Evolutionary conservation across 2,329 filamentous ascomycete genomes (phyloP).

Genomic region (Phaeosphaeria sp.): DNA sequence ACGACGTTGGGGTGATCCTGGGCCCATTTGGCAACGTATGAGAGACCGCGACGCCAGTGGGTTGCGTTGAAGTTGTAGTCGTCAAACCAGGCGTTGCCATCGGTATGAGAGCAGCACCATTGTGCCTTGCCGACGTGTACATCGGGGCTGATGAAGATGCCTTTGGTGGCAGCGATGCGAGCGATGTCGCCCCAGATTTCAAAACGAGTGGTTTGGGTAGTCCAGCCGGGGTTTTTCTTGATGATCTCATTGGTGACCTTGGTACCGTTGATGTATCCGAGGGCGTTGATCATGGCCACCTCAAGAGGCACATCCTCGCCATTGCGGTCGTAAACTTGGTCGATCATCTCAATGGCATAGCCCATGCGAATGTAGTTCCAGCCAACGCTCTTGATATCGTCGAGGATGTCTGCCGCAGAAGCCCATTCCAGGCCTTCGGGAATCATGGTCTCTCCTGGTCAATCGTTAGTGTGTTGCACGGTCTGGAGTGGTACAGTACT

Average conservation of each 20-base stretch:
- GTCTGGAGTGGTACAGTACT: not conserved
- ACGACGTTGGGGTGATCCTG: slow-evolving; percentile 58
- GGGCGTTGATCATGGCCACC: slow-evolving; percentile 48
- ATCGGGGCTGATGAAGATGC: slow-evolving; percentile 40
- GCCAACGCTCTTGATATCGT: slow-evolving; percentile 59
- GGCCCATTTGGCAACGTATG: slow-evolving; percentile 61
- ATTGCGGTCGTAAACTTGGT: slow-evolving; percentile 51
- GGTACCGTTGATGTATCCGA: slow-evolving; percentile 50
- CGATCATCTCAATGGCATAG: slow-evolving; percentile 52
- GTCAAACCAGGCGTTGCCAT: slow-evolving; percentile 67
- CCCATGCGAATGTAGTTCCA: slow-evolving; percentile 67
- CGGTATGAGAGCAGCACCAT: slow-evolving; percentile 47
- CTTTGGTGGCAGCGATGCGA: slow-evolving; percentile 33
- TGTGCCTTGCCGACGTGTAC: slow-evolving; percentile 41
- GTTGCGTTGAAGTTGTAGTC: slow-evolving; percentile 60
- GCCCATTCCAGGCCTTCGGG: slow-evolving; percentile 67
- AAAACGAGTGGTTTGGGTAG: slow-evolving; percentile 48
- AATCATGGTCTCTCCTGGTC: slow-evolving; percentile 63
- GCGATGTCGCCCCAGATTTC: slow-evolving; percentile 45
- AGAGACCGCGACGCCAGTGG: slow-evolving; percentile 61
- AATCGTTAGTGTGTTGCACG: slow-evolving; percentile 22
- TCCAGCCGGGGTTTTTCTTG: slow-evolving; percentile 46
- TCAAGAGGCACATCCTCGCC: slow-evolving; percentile 48
- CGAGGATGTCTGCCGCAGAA: slow-evolving; percentile 57
- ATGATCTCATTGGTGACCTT: slow-evolving; percentile 48